Percentiles rank a stretch among this genome's conserved stretches.
These are phyloP conservation scores for Coffea eugenioides DNA, from an alignment of 257 asterid genomes.

Conservation along the genomic window DNA sequence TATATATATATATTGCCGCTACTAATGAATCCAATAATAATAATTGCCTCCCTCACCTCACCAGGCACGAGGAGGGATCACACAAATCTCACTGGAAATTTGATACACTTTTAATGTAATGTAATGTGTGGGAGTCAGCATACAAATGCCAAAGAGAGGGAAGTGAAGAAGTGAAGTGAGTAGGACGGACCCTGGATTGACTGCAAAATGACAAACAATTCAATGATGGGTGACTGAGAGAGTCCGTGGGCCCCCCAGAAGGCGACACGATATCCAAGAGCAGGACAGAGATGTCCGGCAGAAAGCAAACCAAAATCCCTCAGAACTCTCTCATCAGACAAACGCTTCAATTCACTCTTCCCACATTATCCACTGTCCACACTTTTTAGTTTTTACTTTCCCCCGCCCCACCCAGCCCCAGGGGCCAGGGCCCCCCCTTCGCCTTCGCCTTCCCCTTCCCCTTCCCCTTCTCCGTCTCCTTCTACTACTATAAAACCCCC, in stretches of 20 bases:
- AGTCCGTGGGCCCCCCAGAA: conserved; percentile 7
- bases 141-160: neutral
- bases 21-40: no score
- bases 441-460: no score
- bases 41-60: no score
- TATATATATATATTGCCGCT: no score
- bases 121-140: neutral
- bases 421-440: no score
- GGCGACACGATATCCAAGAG: no score
- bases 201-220: neutral
- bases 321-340: conserved; percentile 1
- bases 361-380: neutral
- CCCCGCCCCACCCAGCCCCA: neutral
- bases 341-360: no score
- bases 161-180: no score
- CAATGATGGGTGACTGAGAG: neutral
- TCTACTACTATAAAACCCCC: neutral
- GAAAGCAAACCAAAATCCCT: neutral
- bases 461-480: neutral
- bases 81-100: neutral
- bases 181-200: no score
- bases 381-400: no score
- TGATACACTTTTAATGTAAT: neutral
- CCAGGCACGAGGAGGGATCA: neutral
- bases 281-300: neutral